Base-by-base conservation (phyloP, 2,329 filamentous ascomycete species). In the Lasiodiplodia citricola region DNA sequence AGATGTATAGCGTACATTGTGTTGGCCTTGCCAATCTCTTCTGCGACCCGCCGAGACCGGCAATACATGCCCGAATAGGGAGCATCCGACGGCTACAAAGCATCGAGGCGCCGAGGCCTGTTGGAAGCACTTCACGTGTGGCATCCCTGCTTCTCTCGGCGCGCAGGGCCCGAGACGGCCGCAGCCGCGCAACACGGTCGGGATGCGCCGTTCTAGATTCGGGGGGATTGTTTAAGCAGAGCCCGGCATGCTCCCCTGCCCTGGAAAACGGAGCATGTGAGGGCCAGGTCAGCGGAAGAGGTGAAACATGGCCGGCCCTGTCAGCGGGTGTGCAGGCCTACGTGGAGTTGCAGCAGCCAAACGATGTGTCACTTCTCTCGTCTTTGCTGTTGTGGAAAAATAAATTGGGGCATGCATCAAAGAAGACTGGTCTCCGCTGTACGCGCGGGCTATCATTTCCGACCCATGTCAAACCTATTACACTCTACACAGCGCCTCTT, bases 401-500 rank as follows among this genome's bases (percentile, higher is more conserved):
- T 64, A 64, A 64, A 64, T 64, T 64, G 60, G 60, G 60, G 23
- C 28, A 52, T 25, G 60, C 60, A 52, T 64, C 37, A 63, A 63
- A 63, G 58, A 35, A 64, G 60, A 64, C 60, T 52, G 44, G 60
- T 64, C 60, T 64, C 60, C 60, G 60, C 60, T 64, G 44, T 64
- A 64, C 60, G 60, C 60, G 60, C 60, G 60, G 60, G 60, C 60
- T 64, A 64, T 64, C 60, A 52, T 64, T 28, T 64, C 60, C 60
- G 60, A 64, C 60, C 60, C 60, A 37, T 64, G 60, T 64, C 60
- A 14, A 31, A 28, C 47, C 60, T 52, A 52, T 51, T 64, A 64
- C 28, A 64, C 25, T 52, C 44, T 64, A 52, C 47, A 52, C 21
- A 64, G 60, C 60, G 44, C 60, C 47, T 37, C 41, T 64, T 64